A percentile compares a stretch with the other conserved stretches of the same genome.
phyloP scores from a whole-genome alignment of 352 stramenopile species.

The Globisporangium solare region DNA sequence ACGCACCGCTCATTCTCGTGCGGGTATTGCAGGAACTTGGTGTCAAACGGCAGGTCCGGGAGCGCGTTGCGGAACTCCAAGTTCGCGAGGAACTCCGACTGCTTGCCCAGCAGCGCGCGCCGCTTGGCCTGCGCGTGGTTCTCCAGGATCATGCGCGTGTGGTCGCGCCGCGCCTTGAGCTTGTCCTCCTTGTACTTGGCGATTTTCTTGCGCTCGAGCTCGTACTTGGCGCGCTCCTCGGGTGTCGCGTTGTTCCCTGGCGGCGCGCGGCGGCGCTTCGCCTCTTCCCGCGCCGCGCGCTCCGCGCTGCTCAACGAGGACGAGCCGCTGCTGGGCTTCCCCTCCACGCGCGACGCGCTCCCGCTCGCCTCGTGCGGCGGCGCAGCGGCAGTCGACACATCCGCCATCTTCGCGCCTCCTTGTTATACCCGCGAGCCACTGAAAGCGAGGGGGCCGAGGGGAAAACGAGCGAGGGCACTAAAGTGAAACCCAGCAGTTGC shows the following conservation, averaged over 20 bases:
- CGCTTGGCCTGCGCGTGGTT: slow-evolving; percentile 82
- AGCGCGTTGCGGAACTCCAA: slow-evolving; percentile 82
- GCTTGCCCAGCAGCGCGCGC: slow-evolving; percentile 69
- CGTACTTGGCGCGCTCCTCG: slow-evolving; percentile 74
- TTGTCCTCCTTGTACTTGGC: slow-evolving; percentile 89
- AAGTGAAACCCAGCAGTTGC: no score
- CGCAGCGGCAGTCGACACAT: no score
- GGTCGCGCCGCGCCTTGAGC: slow-evolving; percentile 76
- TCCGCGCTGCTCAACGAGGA: slow-evolving; percentile 11
- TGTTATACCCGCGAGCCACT: no score
- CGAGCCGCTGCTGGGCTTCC: slow-evolving; percentile 16
- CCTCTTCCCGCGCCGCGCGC: slow-evolving; percentile 26
- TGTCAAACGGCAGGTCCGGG: slow-evolving; percentile 81
- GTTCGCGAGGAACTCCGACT: slow-evolving; percentile 78
- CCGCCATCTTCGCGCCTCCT: no score
- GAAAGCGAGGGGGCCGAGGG: no score
- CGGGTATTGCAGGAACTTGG: slow-evolving; percentile 83
- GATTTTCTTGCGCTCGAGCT: slow-evolving; percentile 84
- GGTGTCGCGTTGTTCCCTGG: slow-evolving; percentile 49
- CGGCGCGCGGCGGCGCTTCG: slow-evolving; percentile 34
- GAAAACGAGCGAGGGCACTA: no score
- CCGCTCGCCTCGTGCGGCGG: background rate
- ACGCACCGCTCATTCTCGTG: slow-evolving; percentile 68
- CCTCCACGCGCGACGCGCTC: slow-evolving; percentile 8
- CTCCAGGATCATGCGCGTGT: slow-evolving; percentile 86